Base-by-base conservation (phyloP, 208 protist genomes). In the Crithidia fasciculata region DNA sequence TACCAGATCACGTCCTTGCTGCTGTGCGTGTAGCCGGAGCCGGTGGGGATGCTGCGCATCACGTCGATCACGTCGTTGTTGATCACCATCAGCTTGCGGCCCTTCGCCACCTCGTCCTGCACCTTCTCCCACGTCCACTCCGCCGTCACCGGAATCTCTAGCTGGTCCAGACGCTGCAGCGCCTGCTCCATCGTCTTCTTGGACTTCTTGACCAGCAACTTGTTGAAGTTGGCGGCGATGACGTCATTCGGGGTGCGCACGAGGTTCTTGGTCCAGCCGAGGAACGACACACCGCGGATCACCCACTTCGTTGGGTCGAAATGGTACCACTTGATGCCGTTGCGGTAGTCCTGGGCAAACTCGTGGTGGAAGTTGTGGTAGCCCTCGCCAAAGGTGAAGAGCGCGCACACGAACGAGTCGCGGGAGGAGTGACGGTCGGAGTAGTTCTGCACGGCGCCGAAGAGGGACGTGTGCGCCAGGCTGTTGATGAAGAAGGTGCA, bases 341-440 rank as follows among this genome's bases (percentile, higher is more conserved):
- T 96, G 68, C 92, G 84, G 78, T 97, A 98, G 81, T 97, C 94
- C 60, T 95, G 79, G 13, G 93, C 84, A 70, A 97, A 98, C 72
- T 94, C 91, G 81, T 98, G 95, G 72, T 98, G 95, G 82, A 93
- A 97, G 82, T 98, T 96, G 86, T 98, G 93, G 82, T 95, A 97
- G 57, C 95, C 95, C 82, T 98, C 95, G 44, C 93, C 93, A 68
- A 97, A 89, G 10, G 95, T 92, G 62, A 94, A 71, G 28, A 97
- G 72, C 47, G 92, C 87, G 61, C 89, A 94, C 18, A 95, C 72
- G 37, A 89, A 62, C 50, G 88, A 96, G 78, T 98, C 92, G 71
- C 87, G 88, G 13, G 92, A 91, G 19, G 89, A 83, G 81, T 93
- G 85, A 28, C 84, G 81, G 67, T 97, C 89, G 39, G 85, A 94